phyloP scores from a whole-genome alignment of 306 rosid species.

The Trichosanthes truncata region DNA sequence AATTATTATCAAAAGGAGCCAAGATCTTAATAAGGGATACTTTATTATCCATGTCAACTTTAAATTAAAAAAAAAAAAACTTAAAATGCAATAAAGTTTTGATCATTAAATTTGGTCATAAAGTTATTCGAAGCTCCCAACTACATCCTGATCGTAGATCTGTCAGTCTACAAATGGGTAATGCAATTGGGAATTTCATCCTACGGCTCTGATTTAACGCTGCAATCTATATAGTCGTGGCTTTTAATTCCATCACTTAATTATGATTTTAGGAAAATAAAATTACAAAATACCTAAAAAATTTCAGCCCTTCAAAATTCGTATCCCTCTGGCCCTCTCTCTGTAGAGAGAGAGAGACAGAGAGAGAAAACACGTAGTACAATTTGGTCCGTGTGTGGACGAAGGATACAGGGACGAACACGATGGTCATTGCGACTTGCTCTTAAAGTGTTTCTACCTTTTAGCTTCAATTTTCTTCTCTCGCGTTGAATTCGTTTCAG shows the following conservation, averaged over 20 bases:
- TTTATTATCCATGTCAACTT: neutral
- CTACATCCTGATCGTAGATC: neutral
- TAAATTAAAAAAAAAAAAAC: neutral
- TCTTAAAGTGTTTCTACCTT: conserved; percentile 3
- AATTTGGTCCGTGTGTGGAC: conserved; percentile 39
- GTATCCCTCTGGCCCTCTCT: neutral
- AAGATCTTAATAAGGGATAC: too few relatives aligned
- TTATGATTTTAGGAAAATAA: neutral
- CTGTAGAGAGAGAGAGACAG: neutral
- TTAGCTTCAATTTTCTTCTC: neutral
- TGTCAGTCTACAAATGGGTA: neutral
- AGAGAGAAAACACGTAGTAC: conserved; percentile 27
- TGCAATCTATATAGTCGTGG: neutral
- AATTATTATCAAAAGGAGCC: too few relatives aligned
- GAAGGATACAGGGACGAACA: conserved; percentile 55
- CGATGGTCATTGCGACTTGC: conserved; percentile 23
- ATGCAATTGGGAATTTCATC: neutral
- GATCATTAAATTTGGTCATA: neutral
- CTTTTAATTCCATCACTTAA: neutral
- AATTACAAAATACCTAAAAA: neutral
- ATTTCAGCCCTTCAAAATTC: conserved; percentile 3
- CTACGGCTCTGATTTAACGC: neutral
- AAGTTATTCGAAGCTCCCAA: neutral
- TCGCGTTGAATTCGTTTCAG: neutral
- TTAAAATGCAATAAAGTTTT: neutral